Percentiles rank a stretch among this genome's conserved stretches.
phyloP scores from a whole-genome alignment of 441 rosid species.

The Pelargonium cotyledonis region DNA sequence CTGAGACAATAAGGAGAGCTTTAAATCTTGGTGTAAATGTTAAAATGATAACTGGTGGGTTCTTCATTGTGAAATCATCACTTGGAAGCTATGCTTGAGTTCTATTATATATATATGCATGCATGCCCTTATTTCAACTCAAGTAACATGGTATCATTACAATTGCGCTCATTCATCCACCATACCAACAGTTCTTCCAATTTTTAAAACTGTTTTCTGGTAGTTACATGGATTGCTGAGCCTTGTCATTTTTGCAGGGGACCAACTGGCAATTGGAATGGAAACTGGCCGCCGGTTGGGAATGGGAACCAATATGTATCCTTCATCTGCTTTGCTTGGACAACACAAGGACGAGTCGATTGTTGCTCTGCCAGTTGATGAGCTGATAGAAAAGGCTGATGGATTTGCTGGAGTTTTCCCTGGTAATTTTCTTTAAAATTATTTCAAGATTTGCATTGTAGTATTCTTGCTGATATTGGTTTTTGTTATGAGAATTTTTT shows the following conservation, averaged over 20 bases:
- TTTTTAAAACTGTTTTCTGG: too few species aligned
- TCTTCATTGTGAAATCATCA: too few species aligned
- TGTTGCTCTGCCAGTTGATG: conserved; percentile 1
- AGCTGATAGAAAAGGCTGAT: too few species aligned
- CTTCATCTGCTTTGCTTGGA: conserved; percentile 54
- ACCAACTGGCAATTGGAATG: conserved; percentile 49
- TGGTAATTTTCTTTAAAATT: not conserved
- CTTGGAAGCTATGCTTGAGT: not conserved
- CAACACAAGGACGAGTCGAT: conserved; percentile 35
- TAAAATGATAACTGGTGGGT: conserved; percentile 44
- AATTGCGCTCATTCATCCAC: too few species aligned
- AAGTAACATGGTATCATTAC: too few species aligned
- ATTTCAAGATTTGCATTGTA: not conserved
- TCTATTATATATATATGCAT: not conserved
- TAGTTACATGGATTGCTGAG: too few species aligned
- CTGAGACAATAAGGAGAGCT: conserved; percentile 41
- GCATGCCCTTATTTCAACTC: too few species aligned
- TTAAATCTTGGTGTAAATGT: conserved; percentile 46
- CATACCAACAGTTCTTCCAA: too few species aligned
- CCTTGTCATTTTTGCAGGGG: conserved; percentile 29
- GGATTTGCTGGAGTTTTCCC: not conserved
- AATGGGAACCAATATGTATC: conserved; percentile 34
- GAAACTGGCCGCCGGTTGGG: conserved; percentile 47
- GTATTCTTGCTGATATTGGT: not conserved
- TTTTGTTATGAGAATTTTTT: not conserved